phyloP scores from a whole-genome alignment of 2,329 filamentous ascomycete species.

The Neonectria ditissima region DNA sequence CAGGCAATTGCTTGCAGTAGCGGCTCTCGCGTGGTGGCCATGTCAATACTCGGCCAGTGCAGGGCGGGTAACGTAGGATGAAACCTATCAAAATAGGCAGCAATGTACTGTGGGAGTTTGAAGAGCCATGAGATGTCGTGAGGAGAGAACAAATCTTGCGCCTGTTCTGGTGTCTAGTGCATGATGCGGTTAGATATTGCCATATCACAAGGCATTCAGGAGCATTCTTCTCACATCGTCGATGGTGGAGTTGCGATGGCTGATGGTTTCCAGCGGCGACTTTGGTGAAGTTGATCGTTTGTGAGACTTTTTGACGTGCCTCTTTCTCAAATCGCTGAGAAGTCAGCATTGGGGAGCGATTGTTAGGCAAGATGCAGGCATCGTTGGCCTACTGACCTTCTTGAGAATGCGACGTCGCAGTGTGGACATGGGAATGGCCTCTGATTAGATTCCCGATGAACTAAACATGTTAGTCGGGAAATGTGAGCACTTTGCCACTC shows the following conservation, averaged over 20 bases:
- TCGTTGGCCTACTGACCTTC: slow-evolving; percentile 8
- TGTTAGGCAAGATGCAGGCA: background rate
- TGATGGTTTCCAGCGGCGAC: slow-evolving; percentile 8
- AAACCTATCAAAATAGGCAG: slow-evolving; percentile 25
- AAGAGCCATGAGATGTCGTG: slow-evolving; percentile 26
- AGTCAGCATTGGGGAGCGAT: background rate
- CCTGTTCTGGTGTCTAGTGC: background rate
- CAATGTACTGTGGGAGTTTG: slow-evolving; percentile 24
- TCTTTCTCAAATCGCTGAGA: slow-evolving; percentile 20
- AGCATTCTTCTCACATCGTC: slow-evolving; percentile 13
- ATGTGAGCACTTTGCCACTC: too few species aligned
- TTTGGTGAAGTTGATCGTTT: slow-evolving; percentile 11
- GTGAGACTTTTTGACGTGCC: slow-evolving; percentile 27
- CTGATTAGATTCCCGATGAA: slow-evolving; percentile 27
- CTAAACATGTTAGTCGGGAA: slow-evolving; percentile 7
- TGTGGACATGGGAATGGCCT: slow-evolving; percentile 27
- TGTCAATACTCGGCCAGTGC: slow-evolving; percentile 25
- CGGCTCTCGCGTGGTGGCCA: slow-evolving; percentile 18
- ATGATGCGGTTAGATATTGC: background rate
- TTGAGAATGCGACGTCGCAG: slow-evolving; percentile 28
- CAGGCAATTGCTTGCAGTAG: slow-evolving; percentile 28
- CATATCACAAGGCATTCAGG: too few species aligned
- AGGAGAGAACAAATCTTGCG: slow-evolving; percentile 9
- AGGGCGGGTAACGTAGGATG: slow-evolving; percentile 20
- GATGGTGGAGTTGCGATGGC: background rate